These are phyloP conservation scores for Lactarius akahatsu DNA, from an alignment of 768 basidiomycete species.

Conservation along the genomic window DNA sequence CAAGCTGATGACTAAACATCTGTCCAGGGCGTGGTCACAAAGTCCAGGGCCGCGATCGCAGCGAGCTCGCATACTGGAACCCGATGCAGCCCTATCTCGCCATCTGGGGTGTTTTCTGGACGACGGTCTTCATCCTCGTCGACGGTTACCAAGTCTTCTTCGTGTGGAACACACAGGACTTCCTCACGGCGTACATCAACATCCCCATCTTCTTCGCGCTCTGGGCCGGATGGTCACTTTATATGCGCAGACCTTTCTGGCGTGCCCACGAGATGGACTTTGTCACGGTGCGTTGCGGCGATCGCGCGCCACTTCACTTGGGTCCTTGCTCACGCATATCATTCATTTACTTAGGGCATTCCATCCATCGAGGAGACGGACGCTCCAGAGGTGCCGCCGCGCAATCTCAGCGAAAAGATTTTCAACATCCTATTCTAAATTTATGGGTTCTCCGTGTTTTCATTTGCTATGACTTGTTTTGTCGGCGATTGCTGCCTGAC, in stretches of 20 bases:
- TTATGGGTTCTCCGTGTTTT: neutral
- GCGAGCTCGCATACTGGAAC: slow-evolving; percentile 60
- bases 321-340: neutral
- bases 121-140: slow-evolving; percentile 56
- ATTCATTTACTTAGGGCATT: slow-evolving; percentile 47
- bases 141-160: slow-evolving; percentile 63
- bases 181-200: slow-evolving; percentile 46
- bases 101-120: slow-evolving; percentile 71
- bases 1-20: neutral
- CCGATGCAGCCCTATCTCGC: slow-evolving; percentile 63
- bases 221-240: slow-evolving; percentile 46
- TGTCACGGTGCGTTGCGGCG: slow-evolving; percentile 48
- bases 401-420: slow-evolving; percentile 51
- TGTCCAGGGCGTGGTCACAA: slow-evolving; percentile 56
- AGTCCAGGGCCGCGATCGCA: slow-evolving; percentile 63
- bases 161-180: slow-evolving; percentile 53
- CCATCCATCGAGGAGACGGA: slow-evolving; percentile 72
- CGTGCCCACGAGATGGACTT: slow-evolving; percentile 68
- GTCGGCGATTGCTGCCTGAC: neutral
- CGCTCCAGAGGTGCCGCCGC: slow-evolving; percentile 48
- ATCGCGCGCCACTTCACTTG: neutral
- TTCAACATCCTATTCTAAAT: slow-evolving; percentile 51
- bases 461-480: neutral
- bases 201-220: slow-evolving; percentile 47
- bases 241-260: slow-evolving; percentile 47